A percentile compares a stretch with the other conserved stretches of the same genome.
These are phyloP conservation scores for Agrocybe praecox DNA, from an alignment of 768 basidiomycete genomes.

Conservation along the genomic window DNA sequence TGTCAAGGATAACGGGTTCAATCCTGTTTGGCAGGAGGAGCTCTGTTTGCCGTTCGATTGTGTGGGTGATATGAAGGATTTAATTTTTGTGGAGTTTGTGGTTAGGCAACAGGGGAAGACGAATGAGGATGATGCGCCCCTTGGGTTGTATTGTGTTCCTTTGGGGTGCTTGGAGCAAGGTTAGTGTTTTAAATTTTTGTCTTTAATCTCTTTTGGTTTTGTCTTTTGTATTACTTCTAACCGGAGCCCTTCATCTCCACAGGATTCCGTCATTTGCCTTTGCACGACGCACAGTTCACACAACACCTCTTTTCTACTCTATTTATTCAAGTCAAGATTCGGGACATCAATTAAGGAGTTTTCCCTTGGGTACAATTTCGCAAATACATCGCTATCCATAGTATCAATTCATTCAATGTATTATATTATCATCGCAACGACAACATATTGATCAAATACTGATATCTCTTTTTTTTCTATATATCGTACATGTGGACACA, in stretches of 20 bases:
- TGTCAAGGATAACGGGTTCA: constrained; percentile 90
- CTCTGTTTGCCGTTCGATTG: constrained; percentile 76
- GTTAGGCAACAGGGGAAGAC: constrained; percentile 63
- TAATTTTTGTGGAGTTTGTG: constrained; percentile 82
- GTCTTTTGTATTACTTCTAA: too few species aligned
- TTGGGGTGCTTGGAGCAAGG: constrained; percentile 77
- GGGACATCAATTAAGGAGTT: constrained; percentile 15
- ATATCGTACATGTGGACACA: too few species aligned
- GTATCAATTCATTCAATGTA: constrained; percentile 1
- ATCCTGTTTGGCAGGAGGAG: constrained; percentile 83
- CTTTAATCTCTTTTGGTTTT: neutral
- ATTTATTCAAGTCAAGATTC: constrained; percentile 73
- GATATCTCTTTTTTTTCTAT: neutral
- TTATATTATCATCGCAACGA: neutral
- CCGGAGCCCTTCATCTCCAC: neutral
- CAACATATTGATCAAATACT: neutral
- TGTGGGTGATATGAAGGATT: constrained; percentile 69
- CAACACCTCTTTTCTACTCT: constrained; percentile 93
- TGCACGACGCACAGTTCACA: constrained; percentile 87
- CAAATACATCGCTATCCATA: too few species aligned
- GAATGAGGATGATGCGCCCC: constrained; percentile 57
- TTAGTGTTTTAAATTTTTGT: constrained; percentile 29
- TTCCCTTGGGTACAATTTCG: too few species aligned
- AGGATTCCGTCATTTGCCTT: constrained; percentile 91
- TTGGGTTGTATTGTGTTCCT: constrained; percentile 78